phyloP scores from a whole-genome alignment of 192 early-diverging fungal species.

The Umbelopsis sp. region DNA sequence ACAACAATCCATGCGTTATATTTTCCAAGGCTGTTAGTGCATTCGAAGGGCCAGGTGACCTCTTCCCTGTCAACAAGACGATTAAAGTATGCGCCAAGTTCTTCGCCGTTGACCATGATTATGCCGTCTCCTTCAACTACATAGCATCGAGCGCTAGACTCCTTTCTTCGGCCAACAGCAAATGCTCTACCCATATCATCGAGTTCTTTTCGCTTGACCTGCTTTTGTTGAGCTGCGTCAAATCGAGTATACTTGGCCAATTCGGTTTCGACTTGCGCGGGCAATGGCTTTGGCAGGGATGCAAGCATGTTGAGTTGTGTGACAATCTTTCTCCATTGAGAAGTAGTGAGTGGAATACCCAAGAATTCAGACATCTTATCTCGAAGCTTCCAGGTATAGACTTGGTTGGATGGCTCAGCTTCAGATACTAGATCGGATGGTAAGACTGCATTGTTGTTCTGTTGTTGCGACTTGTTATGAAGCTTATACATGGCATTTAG shows the following conservation, averaged over 20 bases:
- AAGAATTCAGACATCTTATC: constrained; percentile 45
- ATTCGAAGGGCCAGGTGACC: constrained; percentile 72
- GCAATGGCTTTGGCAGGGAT: constrained; percentile 36
- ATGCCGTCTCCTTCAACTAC: constrained; percentile 70
- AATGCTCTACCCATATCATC: constrained; percentile 76
- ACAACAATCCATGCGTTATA: constrained; percentile 89
- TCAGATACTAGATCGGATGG: constrained; percentile 11
- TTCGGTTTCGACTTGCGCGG: constrained; percentile 32
- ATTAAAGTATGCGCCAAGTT: constrained; percentile 76
- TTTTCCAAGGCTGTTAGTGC: constrained; percentile 63
- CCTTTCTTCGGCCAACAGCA: constrained; percentile 80
- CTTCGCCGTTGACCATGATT: constrained; percentile 77
- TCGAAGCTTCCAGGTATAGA: constrained; percentile 38
- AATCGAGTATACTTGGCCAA: constrained; percentile 36
- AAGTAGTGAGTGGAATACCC: constrained; percentile 52
- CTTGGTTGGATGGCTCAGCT: background rate
- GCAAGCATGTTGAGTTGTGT: constrained; percentile 49
- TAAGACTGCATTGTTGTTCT: background rate
- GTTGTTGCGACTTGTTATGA: constrained; percentile 23
- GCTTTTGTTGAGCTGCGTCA: constrained; percentile 36
- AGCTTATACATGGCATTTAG: constrained; percentile 60
- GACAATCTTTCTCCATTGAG: constrained; percentile 55
- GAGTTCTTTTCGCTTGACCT: constrained; percentile 44
- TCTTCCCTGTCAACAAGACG: constrained; percentile 65
- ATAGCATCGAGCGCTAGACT: constrained; percentile 75